phyloP scores from a whole-genome alignment of 768 basidiomycete genomes.

The Phylloporus sp. region DNA sequence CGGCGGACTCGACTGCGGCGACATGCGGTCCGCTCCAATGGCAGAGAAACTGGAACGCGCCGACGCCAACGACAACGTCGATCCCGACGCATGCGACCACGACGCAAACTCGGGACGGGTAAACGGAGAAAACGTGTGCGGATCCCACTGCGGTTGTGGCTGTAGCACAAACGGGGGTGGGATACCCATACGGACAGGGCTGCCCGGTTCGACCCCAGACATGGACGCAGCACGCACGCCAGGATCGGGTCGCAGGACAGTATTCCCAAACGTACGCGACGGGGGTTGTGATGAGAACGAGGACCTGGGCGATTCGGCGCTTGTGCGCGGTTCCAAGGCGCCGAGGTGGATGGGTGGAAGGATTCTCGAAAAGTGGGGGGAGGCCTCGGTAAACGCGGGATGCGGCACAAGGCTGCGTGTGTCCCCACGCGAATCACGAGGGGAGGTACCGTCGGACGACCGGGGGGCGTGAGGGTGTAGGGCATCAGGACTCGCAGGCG shows the following conservation, averaged over 20 bases:
- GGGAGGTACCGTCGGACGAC: conserved; percentile 7
- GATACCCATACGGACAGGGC: conserved; percentile 18
- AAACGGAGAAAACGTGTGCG: conserved; percentile 34
- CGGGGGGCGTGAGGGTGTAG: conserved; percentile 2
- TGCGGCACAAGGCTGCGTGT: conserved; percentile 12
- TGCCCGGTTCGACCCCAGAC: conserved; percentile 12
- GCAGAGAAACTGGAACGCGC: conserved; percentile 20
- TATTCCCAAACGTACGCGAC: conserved; percentile 13
- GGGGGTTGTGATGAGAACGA: conserved; percentile 34
- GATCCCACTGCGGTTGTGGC: conserved; percentile 64
- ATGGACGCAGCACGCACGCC: conserved; percentile 19
- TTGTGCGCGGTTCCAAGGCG: conserved; percentile 15
- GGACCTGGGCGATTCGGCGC: conserved; percentile 18
- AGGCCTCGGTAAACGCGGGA: conserved; percentile 10
- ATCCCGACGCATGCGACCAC: conserved; percentile 31
- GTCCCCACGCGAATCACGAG: conserved; percentile 9
- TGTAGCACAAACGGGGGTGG: conserved; percentile 63
- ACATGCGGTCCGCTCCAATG: conserved; percentile 13
- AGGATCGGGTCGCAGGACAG: conserved; percentile 16
- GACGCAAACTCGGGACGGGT: conserved; percentile 35
- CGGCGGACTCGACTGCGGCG: too few relatives aligned
- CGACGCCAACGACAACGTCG: conserved; percentile 34
- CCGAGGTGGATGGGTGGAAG: conserved; percentile 26
- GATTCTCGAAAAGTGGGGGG: conserved; percentile 25
- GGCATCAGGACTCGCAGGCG: conserved; percentile 8